Evolutionary conservation across 176 grass and related monocot genomes (phyloP).

Genomic region (Typha latifolia): DNA sequence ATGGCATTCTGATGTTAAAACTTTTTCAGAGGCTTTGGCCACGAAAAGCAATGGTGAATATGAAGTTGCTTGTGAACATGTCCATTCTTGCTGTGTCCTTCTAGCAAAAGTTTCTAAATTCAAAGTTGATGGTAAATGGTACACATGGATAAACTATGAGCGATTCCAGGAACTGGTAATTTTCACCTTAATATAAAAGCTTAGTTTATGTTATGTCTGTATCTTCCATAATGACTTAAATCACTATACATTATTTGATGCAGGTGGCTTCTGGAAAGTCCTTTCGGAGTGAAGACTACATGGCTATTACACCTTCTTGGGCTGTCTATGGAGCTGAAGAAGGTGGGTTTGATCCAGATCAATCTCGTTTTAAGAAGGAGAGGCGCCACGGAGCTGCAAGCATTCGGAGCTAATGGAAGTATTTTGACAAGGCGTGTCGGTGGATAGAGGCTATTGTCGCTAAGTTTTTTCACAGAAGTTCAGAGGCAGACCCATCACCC

Average conservation of each 20-base stretch:
- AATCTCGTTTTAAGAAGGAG: conserved; percentile 91
- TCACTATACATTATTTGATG: conserved; percentile 17
- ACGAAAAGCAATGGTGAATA: conserved; percentile 62
- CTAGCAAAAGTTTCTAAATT: conserved; percentile 76
- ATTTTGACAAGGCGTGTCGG: neutral
- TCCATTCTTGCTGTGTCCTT: conserved; percentile 89
- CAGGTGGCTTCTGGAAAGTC: conserved; percentile 71
- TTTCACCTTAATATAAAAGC: neutral
- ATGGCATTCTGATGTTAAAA: conserved; percentile 88
- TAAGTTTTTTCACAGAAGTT: neutral
- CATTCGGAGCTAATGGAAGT: conserved; percentile 14
- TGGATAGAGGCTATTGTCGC: neutral
- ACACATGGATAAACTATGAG: conserved; percentile 95
- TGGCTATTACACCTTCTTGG: conserved; percentile 69
- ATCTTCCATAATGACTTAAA: conserved; percentile 5
- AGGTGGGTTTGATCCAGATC: conserved; percentile 89
- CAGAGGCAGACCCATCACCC: neutral
- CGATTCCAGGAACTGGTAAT: conserved; percentile 87
- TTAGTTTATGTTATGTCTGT: neutral
- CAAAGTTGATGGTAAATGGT: conserved; percentile 80
- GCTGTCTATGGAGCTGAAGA: conserved; percentile 79
- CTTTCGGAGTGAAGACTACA: conserved; percentile 75
- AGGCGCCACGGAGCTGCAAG: conserved; percentile 68
- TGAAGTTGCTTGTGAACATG: conserved; percentile 89
- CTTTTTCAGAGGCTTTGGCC: conserved; percentile 78